Conservation (phyloP, 768 basidiomycete genomes). For the Lactarius hatsudake region DNA sequence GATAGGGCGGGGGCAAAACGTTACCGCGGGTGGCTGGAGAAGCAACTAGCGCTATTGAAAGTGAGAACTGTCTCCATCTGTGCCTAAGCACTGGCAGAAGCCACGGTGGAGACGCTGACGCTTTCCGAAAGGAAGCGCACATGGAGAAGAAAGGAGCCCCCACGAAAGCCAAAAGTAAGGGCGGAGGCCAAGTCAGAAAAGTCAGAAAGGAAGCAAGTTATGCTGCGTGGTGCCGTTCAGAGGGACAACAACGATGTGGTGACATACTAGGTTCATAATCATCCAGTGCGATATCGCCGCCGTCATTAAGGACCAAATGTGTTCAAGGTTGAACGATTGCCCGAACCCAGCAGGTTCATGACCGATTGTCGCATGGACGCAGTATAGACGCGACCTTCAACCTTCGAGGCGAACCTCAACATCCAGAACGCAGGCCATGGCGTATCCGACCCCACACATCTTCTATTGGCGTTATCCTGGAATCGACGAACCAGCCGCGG, state of each 20-base stretch:
- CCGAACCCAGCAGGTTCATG: too few relatives aligned
- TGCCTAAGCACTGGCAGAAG: conserved; percentile 48
- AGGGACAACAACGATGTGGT: too few relatives aligned
- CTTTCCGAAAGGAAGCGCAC: conserved; percentile 75
- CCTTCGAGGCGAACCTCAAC: background rate
- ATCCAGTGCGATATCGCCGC: too few relatives aligned
- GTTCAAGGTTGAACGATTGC: too few relatives aligned
- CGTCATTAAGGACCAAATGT: conserved; percentile 60
- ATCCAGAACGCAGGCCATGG: background rate
- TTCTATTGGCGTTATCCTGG: background rate
- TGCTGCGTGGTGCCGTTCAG: conserved; percentile 42
- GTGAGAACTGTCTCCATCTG: conserved; percentile 81
- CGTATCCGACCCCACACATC: background rate
- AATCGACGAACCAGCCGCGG: background rate
- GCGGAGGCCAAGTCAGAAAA: conserved; percentile 72
- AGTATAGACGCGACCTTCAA: background rate
- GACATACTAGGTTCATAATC: too few relatives aligned
- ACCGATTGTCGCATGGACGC: too few relatives aligned
- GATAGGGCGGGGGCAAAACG: conserved; percentile 31
- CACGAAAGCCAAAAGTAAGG: conserved; percentile 88
- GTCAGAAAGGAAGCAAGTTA: conserved; percentile 67
- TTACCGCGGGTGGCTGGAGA: conserved; percentile 51
- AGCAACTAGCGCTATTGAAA: conserved; percentile 62
- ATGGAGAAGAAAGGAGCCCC: conserved; percentile 95
- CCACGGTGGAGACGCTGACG: conserved; percentile 72